Base-by-base conservation (phyloP, 108 stramenopile species). In the Nitzschia sp. region DNA sequence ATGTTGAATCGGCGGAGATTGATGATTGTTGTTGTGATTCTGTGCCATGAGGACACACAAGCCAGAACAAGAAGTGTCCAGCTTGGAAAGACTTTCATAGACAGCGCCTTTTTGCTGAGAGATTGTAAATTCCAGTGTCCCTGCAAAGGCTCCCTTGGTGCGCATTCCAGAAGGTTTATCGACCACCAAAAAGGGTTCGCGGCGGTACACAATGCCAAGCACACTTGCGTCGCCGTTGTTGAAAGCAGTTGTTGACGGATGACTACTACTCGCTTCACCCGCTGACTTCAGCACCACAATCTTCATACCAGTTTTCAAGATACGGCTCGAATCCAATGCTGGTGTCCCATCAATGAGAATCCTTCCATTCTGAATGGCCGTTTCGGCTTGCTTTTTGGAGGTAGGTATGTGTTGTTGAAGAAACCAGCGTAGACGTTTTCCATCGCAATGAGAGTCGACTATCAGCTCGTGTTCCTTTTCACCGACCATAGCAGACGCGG, bases 1-100 rank as follows among this genome's bases (percentile, higher is more conserved):
- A 49, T 82, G 79, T 13, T 3, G 17, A 36, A 85, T 36, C 21
- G 57, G 30, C 36, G 31, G 46, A 34, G 68, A 2, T 57, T 18
- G 47, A 4, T 51, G 25, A 19, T 13, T 28, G 34, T 58, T 38
- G 31, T n/a, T 25, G 30, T n/a, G 31, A 25, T 11, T 18, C 21
- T 51, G 56, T 21, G 25, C 17, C 27, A 33, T 31, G 28, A 88
- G 15, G 3, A 68, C 80, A 59, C 86, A 87, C 2, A 88, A 42
- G 13, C 88, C 88, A 23, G 66, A 30, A 59, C 84, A 85, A 17
- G 79, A 81, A 1, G 84, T 83, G 54, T 88, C 87, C n/a, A 88
- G 59, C 32, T 77, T 74, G 6, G 82, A 73, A 6, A 85, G 3
- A 8, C 73, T 49, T 2, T 59, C 46, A 57, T 70, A 88, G 2